Evolutionary conservation across 2,329 filamentous ascomycete species (phyloP), one percentile per base, ranked within the genome.

Genomic region (Fusarium multiceps): DNA sequence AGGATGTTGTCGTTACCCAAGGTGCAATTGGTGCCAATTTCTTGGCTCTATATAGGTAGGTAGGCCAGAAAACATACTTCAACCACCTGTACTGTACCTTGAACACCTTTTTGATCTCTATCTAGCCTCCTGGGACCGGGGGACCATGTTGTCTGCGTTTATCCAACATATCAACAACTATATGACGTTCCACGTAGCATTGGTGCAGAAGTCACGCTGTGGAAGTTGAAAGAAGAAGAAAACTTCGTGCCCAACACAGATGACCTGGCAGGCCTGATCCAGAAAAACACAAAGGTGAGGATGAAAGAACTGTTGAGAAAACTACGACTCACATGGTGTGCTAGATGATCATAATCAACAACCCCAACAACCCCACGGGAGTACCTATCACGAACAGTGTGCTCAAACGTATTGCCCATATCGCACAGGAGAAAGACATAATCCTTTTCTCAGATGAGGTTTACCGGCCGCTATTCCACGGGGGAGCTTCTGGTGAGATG

Each of bases 11-110:
- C 55, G 89, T 95, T 62, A 93, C 92, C 0, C 88, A 91, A 30
- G 94, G 94, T 12, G 93, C 93, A 16, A 97, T 97, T 53, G 86
- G 88, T 8, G 93, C 93, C n/a, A 97, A 97, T 76, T 93, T 93
- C 72, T 81, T 96, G n/a, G 82, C 90, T 4, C 20, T 51, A 23
- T 51, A 51, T 20, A 41, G 49, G 49, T 27, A 27, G 9, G 32
- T 37, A 20, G 7, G 30, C 23, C 16, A 40, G 7, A 41, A 10
- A 23, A 27, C 32, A 27, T 37, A 37, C 32, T 37, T n/a, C 21
- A 20, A 20, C 4, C 21, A 14, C n/a, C n/a, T 20, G 32, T 37
- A 37, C 16, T 37, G 16, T 23, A 20, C 40, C 13, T 20, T 41
- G 14, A 6, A 27, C 40, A 34, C 23, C 49, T n/a, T 20, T 13